Evolutionary conservation across 1,284 basidiomycete species (phyloP).

Genomic region (Ceraceosorus guamensis): DNA sequence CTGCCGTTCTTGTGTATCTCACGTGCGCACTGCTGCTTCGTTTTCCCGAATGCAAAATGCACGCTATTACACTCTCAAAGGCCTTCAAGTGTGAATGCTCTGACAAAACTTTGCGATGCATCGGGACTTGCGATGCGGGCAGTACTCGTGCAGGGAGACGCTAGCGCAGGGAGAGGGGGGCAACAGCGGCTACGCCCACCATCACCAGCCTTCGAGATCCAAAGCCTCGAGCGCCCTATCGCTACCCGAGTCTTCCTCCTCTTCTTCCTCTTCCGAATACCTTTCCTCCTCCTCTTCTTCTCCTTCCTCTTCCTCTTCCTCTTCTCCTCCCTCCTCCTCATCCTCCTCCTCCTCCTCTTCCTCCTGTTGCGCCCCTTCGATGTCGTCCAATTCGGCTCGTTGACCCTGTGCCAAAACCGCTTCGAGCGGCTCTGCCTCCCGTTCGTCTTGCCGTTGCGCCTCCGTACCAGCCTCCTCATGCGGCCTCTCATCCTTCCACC

Average conservation of each 20-base stretch:
- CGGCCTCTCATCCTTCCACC: no score
- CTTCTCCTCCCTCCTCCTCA: slow-evolving; percentile 6
- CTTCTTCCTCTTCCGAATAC: slow-evolving; percentile 15
- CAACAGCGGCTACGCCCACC: no score
- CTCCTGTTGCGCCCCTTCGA: not conserved
- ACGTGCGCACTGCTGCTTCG: no score
- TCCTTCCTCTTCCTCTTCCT: slow-evolving; percentile 12
- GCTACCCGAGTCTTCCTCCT: slow-evolving; percentile 15
- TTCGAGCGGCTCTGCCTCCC: not conserved
- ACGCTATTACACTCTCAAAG: no score
- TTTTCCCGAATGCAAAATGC: no score
- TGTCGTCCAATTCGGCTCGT: not conserved
- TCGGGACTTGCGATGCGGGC: no score
- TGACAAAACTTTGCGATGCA: no score
- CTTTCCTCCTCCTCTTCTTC: slow-evolving; percentile 14
- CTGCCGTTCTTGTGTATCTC: no score
- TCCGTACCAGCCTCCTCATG: not conserved
- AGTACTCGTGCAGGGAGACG: no score
- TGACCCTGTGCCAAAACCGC: not conserved
- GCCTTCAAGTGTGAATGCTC: no score
- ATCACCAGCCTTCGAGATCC: slow-evolving; percentile 23
- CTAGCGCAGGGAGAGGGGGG: no score
- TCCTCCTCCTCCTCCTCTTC: slow-evolving; percentile 5
- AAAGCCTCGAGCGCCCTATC: slow-evolving; percentile 20
- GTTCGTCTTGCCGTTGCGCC: not conserved